A percentile compares a stretch with the other conserved stretches of the same genome.
Evolutionary conservation across 1,284 basidiomycete genomes (phyloP).

Genomic region (Coniferiporia sulphurascens): DNA sequence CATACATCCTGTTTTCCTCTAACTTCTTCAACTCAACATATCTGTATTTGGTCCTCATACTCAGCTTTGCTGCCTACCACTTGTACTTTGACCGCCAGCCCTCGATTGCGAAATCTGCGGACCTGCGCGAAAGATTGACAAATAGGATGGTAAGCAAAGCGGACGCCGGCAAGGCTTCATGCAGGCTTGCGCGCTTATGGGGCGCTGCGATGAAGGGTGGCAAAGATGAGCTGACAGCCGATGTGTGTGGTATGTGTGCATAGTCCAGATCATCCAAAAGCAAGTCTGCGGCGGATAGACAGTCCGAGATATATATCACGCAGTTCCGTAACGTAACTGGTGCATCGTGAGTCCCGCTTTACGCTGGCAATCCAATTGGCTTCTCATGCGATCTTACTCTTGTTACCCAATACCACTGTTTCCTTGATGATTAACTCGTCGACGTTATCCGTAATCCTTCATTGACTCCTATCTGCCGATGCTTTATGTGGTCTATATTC

Average conservation of each 20-base stretch:
- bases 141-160: not conserved
- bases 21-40: not conserved
- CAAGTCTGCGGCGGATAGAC: constrained; percentile 22
- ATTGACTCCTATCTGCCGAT: not conserved
- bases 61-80: not conserved
- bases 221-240: not conserved
- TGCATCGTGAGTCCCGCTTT: constrained; percentile 50
- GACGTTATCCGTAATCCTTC: not conserved
- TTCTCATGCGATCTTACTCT: not conserved
- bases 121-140: not conserved
- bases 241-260: not conserved
- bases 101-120: not conserved
- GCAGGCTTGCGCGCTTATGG: not conserved
- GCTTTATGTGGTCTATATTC: not conserved
- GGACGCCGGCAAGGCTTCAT: not conserved
- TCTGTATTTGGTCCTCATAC: not conserved
- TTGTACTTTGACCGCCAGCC: not conserved
- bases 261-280: constrained; percentile 21
- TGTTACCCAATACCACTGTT: not conserved
- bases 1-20: not conserved
- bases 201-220: no score
- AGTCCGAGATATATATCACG: constrained; percentile 42
- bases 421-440: not conserved
- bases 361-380: not conserved
- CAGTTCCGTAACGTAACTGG: constrained; percentile 66